Base-by-base conservation (phyloP, 192 early-diverging fungal species). In the Borealophlyctis nickersoniae region DNA sequence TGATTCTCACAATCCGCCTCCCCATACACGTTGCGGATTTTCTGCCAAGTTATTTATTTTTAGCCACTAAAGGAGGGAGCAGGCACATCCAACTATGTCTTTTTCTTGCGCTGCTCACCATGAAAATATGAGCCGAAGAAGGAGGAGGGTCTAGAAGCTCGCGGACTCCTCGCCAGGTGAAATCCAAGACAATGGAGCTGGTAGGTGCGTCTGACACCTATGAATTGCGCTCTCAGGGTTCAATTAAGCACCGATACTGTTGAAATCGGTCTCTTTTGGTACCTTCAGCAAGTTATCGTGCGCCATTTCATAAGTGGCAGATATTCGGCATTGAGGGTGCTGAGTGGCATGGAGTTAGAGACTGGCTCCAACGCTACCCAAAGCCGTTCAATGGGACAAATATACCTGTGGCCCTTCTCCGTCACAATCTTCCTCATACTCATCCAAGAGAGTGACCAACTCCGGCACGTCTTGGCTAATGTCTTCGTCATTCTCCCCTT, bases 171-270 rank as follows among this genome's bases (percentile, higher is more conserved):
- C n/a, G 50, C 71, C 71, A 73, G 9, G 28, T 28, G 26, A 62
- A 56, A 13, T 73, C 66, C 67, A 73, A 26, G 39, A 31, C 19
- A 2, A 73, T 73, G 36, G 60, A 62, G 48, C 60, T 69, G 3
- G 36, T 14, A 4, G 68, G 45, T 5, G 9, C 35, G 27, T 57
- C 32, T 45, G 39, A 13, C 39, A 19, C 19, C 39, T 45, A 19
- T 19, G n/a, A 45, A 45, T 45, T 19, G 19, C 39, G 39, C 7
- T 7, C 39, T 45, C 39, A 45, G n/a, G n/a, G 19, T 45, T 45
- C 19, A 7, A 45, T 45, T 19, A 45, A 45, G 7, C 9, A 13
- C 9, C 39, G 9, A 45, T 7, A 19, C 19, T 45, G 39, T 45
- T 19, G 9, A 7, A 7, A 45, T 45, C 9, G 39, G 19, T 45